Evolutionary conservation across 2,329 filamentous ascomycete species (phyloP).

Genomic region (Cladorrhinum sp.): DNA sequence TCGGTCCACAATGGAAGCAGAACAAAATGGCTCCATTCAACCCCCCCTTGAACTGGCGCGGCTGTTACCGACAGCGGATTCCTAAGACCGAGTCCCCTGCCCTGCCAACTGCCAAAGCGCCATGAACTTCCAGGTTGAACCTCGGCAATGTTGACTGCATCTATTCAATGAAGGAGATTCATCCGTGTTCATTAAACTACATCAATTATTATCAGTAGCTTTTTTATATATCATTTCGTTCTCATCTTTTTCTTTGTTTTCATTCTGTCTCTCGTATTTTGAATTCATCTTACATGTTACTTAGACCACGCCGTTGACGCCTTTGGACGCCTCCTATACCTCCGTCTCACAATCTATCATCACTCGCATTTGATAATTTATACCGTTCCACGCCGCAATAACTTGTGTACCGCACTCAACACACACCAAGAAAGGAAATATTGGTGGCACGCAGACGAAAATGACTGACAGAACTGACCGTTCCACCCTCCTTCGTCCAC

Average conservation of each 20-base stretch:
- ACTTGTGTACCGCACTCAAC: not conserved
- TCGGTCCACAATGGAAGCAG: too few species aligned
- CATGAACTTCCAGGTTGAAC: not conserved
- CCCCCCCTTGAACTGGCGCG: not conserved
- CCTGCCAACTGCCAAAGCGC: not conserved
- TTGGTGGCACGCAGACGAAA: too few species aligned
- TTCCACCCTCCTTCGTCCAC: constrained; percentile 69
- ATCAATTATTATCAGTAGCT: not conserved
- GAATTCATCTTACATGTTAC: not conserved
- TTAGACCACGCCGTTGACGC: not conserved
- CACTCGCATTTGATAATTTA: not conserved
- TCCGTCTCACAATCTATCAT: not conserved
- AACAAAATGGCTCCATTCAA: too few species aligned
- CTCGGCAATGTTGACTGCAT: not conserved
- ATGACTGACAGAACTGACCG: constrained; percentile 31
- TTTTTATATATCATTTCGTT: not conserved
- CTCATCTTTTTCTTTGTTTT: not conserved
- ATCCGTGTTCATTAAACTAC: not conserved
- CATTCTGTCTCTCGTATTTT: not conserved
- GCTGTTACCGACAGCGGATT: constrained; percentile 6
- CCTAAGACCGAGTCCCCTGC: not conserved
- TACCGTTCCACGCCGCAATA: not conserved
- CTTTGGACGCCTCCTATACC: not conserved
- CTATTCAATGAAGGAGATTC: not conserved
- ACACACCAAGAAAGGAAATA: not conserved